Evolutionary conservation across 306 rosid genomes (phyloP).

Genomic region (Adenanthera pavonina): DNA sequence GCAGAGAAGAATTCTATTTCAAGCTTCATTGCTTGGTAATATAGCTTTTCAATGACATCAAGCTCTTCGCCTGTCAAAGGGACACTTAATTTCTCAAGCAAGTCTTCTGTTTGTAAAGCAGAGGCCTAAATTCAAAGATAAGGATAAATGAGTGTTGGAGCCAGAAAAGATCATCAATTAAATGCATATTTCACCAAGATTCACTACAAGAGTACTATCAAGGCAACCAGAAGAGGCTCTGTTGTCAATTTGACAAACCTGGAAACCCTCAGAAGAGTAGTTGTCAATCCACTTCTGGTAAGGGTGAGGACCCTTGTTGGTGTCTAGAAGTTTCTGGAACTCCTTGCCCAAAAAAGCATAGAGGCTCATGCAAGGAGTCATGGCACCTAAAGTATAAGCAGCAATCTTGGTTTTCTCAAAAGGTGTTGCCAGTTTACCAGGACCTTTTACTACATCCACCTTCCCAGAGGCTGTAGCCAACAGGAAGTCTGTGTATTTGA

Average conservation of each 20-base stretch:
- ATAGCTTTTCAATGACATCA: constrained; percentile 91
- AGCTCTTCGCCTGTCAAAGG: constrained; percentile 99
- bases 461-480: constrained; percentile 97
- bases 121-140: constrained; percentile 79
- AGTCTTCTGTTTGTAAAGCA: constrained; percentile 84
- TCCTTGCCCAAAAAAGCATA: constrained; percentile 86
- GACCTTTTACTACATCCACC: constrained; percentile 86
- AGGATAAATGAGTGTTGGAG: constrained; percentile 52
- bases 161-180: constrained; percentile 45
- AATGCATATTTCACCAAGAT: constrained; percentile 45
- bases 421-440: constrained; percentile 96
- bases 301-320: constrained; percentile 59
- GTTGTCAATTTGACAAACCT: constrained; percentile 67
- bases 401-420: constrained; percentile 97
- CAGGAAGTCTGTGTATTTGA: constrained; percentile 84
- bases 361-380: constrained; percentile 97
- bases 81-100: constrained; percentile 92
- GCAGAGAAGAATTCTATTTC: constrained; percentile 85
- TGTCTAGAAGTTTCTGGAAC: constrained; percentile 61
- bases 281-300: constrained; percentile 89
- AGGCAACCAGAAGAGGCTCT: constrained; percentile 43
- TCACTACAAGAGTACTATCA: constrained; percentile 36
- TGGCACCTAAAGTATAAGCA: constrained; percentile 94
- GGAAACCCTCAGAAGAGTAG: constrained; percentile 77
- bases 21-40: constrained; percentile 93